Evolutionary conservation across 257 asterid species (phyloP), one percentile per base, ranked within the genome.

Genomic region (Cordia subcordata): DNA sequence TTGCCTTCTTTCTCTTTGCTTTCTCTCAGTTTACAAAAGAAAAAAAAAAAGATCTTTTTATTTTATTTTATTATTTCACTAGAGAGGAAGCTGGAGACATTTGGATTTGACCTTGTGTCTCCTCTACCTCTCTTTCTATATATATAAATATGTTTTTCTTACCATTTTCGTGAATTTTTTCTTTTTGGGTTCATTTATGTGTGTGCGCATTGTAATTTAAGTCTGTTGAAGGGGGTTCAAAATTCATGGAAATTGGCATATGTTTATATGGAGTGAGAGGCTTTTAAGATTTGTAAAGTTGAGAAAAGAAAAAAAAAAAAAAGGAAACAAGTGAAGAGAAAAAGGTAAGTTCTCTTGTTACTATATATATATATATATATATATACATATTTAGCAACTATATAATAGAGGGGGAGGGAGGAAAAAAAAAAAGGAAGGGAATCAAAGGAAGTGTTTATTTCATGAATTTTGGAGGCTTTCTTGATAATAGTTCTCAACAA

Each of bases 381-480:
- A 21, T 39, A 11, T 39, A 42, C 10, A 15, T 14, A 38, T 57
- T n/a, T 18, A 49, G 5, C 32, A 57, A 18, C 57, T 13, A 22
- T 49, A 49, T 49, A 16, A 21, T 4, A 20, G 8, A 14, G 4
- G 5, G 20, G 4, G 5, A n/a, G 60, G 57, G 21, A 35, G 42
- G 61, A 23, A 57, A 13, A 23, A 38, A 14, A 13, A 10, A 19
- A 42, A 4, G 19, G 66, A 49, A 56, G 15, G 57, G 10, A 8
- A 15, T 22, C 13, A 50, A 60, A 44, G 40, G 8, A 33, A 54
- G 71, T 40, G 57, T 18, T 53, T 53, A 52, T 82, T 83, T 82
- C 79, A 92, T 92, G 96, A 88, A 89, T 88, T 86, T 92, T 86
- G 96, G 90, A 74, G 96, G 81, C 54, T 88, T 91, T 74, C 88